Percentiles rank a stretch among this genome's conserved stretches.
These are phyloP conservation scores for Nakaseomyces bracarensis DNA, from an alignment of 1,139 yeast genomes.

Conservation along the genomic window DNA sequence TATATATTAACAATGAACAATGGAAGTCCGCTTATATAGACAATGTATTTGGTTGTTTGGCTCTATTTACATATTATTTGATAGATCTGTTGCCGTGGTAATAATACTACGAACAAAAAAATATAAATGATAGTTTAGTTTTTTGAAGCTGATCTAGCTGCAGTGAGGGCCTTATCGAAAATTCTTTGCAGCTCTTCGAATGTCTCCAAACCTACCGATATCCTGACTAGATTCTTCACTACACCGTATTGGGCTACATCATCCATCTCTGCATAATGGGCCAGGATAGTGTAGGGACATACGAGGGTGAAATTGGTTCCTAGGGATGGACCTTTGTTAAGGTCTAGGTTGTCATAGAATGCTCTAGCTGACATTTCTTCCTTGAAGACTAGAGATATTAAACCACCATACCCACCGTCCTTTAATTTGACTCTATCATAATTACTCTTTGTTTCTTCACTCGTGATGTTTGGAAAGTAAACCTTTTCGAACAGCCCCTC, in stretches of 20 bases:
- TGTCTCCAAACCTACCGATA: conserved; percentile 71
- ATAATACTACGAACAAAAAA: no score
- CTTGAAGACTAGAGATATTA: conserved; percentile 68
- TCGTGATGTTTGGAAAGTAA: conserved; percentile 57
- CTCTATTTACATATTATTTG: no score
- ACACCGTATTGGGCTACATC: conserved; percentile 82
- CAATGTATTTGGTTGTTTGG: no score
- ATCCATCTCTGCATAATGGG: conserved; percentile 79
- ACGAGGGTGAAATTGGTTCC: conserved; percentile 92
- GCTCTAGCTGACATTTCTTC: conserved; percentile 56
- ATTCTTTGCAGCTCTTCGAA: conserved; percentile 37
- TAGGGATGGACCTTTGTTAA: conserved; percentile 89
- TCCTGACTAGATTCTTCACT: conserved; percentile 68
- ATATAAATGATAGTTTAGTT: no score
- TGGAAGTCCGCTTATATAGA: no score
- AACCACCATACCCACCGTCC: conserved; percentile 89
- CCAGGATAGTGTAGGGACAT: conserved; percentile 85
- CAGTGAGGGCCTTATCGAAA: conserved; percentile 45
- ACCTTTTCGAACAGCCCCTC: conserved; percentile 45
- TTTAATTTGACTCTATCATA: conserved; percentile 64
- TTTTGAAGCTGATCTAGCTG: conserved; percentile 11
- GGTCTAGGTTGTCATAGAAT: conserved; percentile 65
- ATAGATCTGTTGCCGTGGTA: background rate
- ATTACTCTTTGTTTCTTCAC: conserved; percentile 44
- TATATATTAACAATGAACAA: no score